Conservation (phyloP, 768 basidiomycete species). For the Galerina marginata region DNA sequence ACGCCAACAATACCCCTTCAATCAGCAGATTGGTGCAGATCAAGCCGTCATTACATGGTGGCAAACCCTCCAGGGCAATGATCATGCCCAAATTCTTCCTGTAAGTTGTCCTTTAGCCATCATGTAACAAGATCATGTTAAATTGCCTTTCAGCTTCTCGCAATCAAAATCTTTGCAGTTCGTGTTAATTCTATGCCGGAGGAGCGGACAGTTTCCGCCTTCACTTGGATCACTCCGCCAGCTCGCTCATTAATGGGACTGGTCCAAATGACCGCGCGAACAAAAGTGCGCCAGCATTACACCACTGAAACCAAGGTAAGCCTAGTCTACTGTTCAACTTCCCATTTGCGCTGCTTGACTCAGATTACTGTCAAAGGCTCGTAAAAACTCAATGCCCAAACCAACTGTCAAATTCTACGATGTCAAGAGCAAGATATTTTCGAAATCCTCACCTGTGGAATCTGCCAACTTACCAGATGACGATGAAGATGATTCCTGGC, state of each 20-base stretch:
- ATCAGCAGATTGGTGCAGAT: slow-evolving; percentile 11
- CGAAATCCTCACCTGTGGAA: too few species aligned
- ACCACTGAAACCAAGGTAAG: slow-evolving; percentile 19
- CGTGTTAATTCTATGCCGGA: slow-evolving; percentile 39
- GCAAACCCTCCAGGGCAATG: slow-evolving; percentile 12
- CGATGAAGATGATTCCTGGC: not conserved
- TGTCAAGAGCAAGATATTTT: not conserved
- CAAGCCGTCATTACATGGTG: slow-evolving; percentile 24
- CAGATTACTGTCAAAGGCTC: too few species aligned
- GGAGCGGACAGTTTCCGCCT: slow-evolving; percentile 33
- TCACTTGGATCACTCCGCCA: slow-evolving; percentile 31
- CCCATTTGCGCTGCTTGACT: too few species aligned
- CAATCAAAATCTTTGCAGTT: slow-evolving; percentile 32
- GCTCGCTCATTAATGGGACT: slow-evolving; percentile 12
- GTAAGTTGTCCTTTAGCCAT: too few species aligned
- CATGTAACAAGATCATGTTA: too few species aligned
- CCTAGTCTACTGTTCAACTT: too few species aligned
- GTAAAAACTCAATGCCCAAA: not conserved
- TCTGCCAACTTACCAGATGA: not conserved
- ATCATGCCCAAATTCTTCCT: slow-evolving; percentile 28
- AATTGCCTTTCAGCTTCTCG: slow-evolving; percentile 7
- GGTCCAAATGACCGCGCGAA: slow-evolving; percentile 14
- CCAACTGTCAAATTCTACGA: not conserved
- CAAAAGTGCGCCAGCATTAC: slow-evolving; percentile 27
- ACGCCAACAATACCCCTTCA: slow-evolving; percentile 25